These are phyloP conservation scores for Dalbergia oliveri DNA, from an alignment of 306 rosid species.

Conservation along the genomic window DNA sequence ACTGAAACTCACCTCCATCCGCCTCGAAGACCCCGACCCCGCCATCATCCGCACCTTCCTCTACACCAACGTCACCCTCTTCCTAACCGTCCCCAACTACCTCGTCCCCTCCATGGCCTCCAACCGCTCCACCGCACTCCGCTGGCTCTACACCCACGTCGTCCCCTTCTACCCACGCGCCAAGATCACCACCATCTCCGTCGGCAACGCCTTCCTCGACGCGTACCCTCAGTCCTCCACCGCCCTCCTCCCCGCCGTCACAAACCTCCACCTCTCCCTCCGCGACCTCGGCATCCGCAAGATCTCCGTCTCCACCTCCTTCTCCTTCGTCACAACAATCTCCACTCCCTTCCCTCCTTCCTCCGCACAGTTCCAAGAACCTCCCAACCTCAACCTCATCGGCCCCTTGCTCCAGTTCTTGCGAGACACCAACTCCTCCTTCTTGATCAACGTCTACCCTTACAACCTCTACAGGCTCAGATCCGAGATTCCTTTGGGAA, in stretches of 20 bases:
- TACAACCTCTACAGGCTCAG: constrained; percentile 74
- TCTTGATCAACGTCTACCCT: constrained; percentile 84
- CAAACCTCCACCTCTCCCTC: constrained; percentile 72
- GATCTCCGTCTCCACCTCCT: constrained; percentile 79
- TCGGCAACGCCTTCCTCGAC: constrained; percentile 73
- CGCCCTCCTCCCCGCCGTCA: constrained; percentile 71
- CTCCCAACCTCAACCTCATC: constrained; percentile 47
- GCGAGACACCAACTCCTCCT: constrained; percentile 76
- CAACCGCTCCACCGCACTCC: constrained; percentile 72
- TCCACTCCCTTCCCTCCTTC: constrained; percentile 83
- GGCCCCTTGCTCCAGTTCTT: constrained; percentile 77
- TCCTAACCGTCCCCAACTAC: constrained; percentile 78
- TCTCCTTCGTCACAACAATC: constrained; percentile 66
- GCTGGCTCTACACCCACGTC: constrained; percentile 76
- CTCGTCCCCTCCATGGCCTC: constrained; percentile 65
- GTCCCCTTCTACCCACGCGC: constrained; percentile 90
- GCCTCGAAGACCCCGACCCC: constrained; percentile 71
- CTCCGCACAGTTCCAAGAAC: constrained; percentile 66
- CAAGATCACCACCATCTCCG: constrained; percentile 78
- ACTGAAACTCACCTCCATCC: constrained; percentile 63
- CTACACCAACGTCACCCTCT: constrained; percentile 72
- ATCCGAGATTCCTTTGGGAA: constrained; percentile 73
- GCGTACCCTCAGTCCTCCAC: constrained; percentile 49
- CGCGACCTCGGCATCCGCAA: constrained; percentile 72
- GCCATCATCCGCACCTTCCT: constrained; percentile 64